A percentile compares a stretch with the other conserved stretches of the same genome.
Evolutionary conservation across 169 alveolate genomes (phyloP).

Genomic region (Plasmodium ovale): DNA sequence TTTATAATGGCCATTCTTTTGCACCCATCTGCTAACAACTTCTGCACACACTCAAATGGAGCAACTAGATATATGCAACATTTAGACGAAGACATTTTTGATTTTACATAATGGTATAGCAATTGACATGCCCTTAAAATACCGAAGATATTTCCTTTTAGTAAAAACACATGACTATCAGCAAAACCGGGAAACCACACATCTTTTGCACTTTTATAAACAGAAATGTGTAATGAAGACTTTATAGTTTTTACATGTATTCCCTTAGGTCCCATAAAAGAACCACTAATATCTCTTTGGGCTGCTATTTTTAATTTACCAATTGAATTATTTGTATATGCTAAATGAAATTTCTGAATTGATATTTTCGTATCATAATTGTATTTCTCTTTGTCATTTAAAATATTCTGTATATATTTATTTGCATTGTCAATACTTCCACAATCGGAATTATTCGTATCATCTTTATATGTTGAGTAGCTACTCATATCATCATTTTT

Average conservation of each 20-base stretch:
- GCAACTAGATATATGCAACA: slow-evolving; percentile 61
- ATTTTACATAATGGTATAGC: slow-evolving; percentile 55
- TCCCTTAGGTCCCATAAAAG: slow-evolving; percentile 67
- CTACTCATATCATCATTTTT: slow-evolving; percentile 37
- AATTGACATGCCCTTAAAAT: slow-evolving; percentile 70
- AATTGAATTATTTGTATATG: slow-evolving; percentile 53
- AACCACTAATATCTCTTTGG: slow-evolving; percentile 65
- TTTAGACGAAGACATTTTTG: slow-evolving; percentile 65
- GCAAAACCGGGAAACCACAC: slow-evolving; percentile 74
- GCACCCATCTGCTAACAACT: slow-evolving; percentile 59
- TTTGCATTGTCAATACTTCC: slow-evolving; percentile 32
- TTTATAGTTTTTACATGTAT: slow-evolving; percentile 64
- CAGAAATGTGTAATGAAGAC: slow-evolving; percentile 59
- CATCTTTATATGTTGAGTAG: slow-evolving; percentile 49
- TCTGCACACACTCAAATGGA: slow-evolving; percentile 66
- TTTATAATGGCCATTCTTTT: slow-evolving; percentile 61
- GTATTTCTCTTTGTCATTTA: slow-evolving; percentile 61
- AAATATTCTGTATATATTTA: slow-evolving; percentile 25
- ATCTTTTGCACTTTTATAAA: slow-evolving; percentile 66
- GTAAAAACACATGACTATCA: slow-evolving; percentile 66
- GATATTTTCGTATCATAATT: slow-evolving; percentile 59
- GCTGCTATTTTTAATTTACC: slow-evolving; percentile 68
- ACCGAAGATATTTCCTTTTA: slow-evolving; percentile 69
- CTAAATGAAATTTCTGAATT: slow-evolving; percentile 58
- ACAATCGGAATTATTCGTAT: slow-evolving; percentile 51